Base-by-base conservation (phyloP, 805 yeast genomes). In the Saccharomycopsis capsularis region DNA sequence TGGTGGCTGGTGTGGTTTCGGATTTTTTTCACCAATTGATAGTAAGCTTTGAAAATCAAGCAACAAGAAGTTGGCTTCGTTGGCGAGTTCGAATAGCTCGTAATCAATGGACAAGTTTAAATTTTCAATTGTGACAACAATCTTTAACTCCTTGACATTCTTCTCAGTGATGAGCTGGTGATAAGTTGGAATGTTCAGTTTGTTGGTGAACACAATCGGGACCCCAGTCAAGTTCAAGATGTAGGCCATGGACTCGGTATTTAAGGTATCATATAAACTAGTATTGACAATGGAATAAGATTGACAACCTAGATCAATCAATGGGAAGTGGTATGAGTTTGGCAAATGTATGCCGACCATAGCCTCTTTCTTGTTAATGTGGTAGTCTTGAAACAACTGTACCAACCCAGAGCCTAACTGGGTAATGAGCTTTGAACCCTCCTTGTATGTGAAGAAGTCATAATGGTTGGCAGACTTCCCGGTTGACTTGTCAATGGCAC, bases 281-380 rank as follows among this genome's bases (percentile, higher is more conserved):
- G 80, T 78, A 51, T 71, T 70, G 15, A 76, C 62, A 7, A 69
- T 72, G 61, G 74, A 73, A 66, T 77, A 81, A 6, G 78, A 70
- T 39, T 70, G 73, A 57, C 83, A 76, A 0, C 88, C 89, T 57
- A 82, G 62, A 64, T 85, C 93, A 29, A 82, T 63, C 16, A 83
- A 60, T 29, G 74, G 69, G 90, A 91, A 85, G 13, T 80, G 70
- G 22, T 89, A 88, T 19, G 80, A 68, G 56, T 81, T 77, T 4
- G 86, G 79, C 51, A 80, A 63, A 43, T 67, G 68, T 60, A 84
- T 65, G 58, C 84, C 82, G 13, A n/a, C 51, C 48, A 27, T 58
- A 39, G 18, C 57, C 40, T 29, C 47, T 42, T 35, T 37, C 56
- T 19, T n/a, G 34, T 18, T 27, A 25, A 24, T 13, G 4, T 52